Base-by-base conservation (phyloP, 164 flowering plant genomes). In the Nymphaea thermarum region DNA sequence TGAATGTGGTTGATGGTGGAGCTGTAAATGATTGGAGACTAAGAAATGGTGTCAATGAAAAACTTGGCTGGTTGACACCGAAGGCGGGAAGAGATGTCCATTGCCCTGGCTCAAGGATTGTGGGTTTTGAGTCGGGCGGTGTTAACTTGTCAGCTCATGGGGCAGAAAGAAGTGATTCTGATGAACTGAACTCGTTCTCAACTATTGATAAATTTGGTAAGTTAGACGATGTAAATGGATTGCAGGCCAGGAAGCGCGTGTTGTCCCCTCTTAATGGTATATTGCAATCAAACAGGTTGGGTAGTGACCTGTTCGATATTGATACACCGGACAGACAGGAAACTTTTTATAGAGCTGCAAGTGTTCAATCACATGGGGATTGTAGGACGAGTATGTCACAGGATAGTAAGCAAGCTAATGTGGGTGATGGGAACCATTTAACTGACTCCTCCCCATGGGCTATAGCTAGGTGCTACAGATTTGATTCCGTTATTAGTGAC, bases 181-280 rank as follows among this genome's bases (percentile, higher is more conserved):
- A 60, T 65, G 16, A 44, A 67, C 66, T 41, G 55, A 74, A 66
- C 43, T 73, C 77, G 41, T 67, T 80, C 43, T 25, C 70, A 71
- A 45, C 14, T 18, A 70, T 51, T 74, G 76, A 63, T 60, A 55
- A 6, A 17, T 66, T 45, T 51, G 44, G 42, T 62, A 67, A 72
- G 76, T 80, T 76, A 61, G 65, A 67, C 63, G 87, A 79, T 68
- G 51, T 73, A 16, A 72, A 74, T 71, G 85, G 84, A 18, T 75
- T 82, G n/a, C 65, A 73, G 43, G 85, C 80, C 64, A 81, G 88
- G 79, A 88, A 87, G 79, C 79, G 90, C n/a, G 41, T 89, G 75
- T 62, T 86, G 67, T 92, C 96, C 44, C 94, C 98, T 63, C 70
- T 86, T 68, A 86, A 69, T 73, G 71, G 71, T 63, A 84, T 80